phyloP scores from a whole-genome alignment of 129 eudicot genomes.

The Pulicaria dysenterica region DNA sequence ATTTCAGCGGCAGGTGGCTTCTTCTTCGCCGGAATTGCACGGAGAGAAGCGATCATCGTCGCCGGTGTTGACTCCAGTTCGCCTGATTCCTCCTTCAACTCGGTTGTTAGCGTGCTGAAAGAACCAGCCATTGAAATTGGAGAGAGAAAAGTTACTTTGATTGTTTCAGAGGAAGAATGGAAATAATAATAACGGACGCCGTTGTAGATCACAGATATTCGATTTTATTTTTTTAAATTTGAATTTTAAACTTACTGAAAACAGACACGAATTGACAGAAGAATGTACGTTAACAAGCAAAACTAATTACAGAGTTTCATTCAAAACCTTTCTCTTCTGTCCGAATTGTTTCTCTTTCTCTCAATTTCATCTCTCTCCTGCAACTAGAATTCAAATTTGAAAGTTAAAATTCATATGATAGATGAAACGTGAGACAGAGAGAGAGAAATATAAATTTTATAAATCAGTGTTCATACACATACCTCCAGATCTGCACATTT shows the following conservation, averaged over 20 bases:
- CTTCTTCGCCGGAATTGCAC: constrained; percentile 43
- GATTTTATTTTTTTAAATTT: constrained; percentile 25
- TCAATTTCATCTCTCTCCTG: constrained; percentile 40
- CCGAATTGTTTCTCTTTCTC: constrained; percentile 35
- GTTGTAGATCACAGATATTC: constrained; percentile 38
- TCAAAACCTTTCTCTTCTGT: constrained; percentile 52
- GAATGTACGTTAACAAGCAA: constrained; percentile 7
- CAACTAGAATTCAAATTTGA: constrained; percentile 27
- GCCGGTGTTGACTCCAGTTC: constrained; percentile 46
- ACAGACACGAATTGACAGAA: constrained; percentile 23
- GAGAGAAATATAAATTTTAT: constrained; percentile 4
- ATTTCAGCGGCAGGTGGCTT: constrained; percentile 73
- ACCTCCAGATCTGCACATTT: constrained; percentile 72
- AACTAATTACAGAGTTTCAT: constrained; percentile 22
- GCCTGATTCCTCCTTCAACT: constrained; percentile 40
- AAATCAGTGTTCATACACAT: neutral
- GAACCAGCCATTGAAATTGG: constrained; percentile 14
- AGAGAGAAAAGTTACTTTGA: constrained; percentile 8
- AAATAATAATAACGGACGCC: constrained; percentile 35
- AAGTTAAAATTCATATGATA: constrained; percentile 26
- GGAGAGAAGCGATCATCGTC: constrained; percentile 35
- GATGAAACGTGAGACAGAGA: neutral
- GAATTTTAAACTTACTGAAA: constrained; percentile 33
- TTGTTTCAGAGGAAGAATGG: neutral
- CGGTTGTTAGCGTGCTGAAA: constrained; percentile 48